Evolutionary conservation across 129 eudicot species (phyloP), one percentile per base, ranked within the genome.

Genomic region (Centaurea solstitialis): DNA sequence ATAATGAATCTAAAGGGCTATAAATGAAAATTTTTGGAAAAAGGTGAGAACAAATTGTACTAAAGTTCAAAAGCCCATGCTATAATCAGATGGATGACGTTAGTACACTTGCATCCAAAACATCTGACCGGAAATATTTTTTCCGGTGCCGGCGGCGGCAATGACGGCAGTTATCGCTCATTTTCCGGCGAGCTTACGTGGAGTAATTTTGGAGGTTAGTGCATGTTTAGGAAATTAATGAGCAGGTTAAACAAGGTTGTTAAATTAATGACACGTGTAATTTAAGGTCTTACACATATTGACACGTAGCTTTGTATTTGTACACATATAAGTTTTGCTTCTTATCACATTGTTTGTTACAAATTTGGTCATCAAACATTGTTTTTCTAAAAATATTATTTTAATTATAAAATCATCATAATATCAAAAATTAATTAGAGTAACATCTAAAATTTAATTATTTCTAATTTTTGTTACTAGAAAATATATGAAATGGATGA

Each of bases 261-360:
- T 76, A 82, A 22, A 57, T 76, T 82, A 76, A 82, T 76, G 85
- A 76, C 85, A 82, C 85, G 85, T 82, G 85, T 76, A 57, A 69
- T 82, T 76, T 21, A 21, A 59, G 77, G 47, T 82, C 38, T 76
- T 82, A 69, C 53, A 8, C 4, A 5, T 39, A 40, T 82, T 76
- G 86, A 82, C 86, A 82, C 86, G 81, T 82, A 82, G 86, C 86
- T 82, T 70, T 76, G 81, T 23, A 82, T 45, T 82, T 20, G 50
- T 59, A 69, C 85, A 76, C 77, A 76, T 37, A 70, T 70, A 70
- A 53, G 57, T 82, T 76, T 76, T 82, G 77, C 86, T 70, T 76
- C 86, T 82, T 76, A 76, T 82, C 85, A 69, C 78, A 35, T 76
- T 76, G 80, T 82, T 82, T 38, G 86, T 82, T 76, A 76, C 86